Evolutionary conservation across 306 rosid genomes (phyloP).

Genomic region (Vigna trinervia): DNA sequence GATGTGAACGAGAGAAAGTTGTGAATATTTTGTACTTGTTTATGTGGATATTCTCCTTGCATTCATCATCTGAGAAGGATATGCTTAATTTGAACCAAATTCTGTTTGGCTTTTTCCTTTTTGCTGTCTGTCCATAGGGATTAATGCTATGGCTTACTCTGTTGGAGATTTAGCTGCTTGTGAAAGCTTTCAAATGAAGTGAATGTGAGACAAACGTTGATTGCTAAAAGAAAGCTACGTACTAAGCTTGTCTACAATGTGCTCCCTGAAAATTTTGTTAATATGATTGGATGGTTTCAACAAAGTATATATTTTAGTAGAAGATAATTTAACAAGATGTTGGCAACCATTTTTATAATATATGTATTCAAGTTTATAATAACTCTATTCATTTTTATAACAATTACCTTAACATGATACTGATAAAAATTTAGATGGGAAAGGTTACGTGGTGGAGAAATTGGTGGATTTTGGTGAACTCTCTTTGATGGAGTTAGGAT

Average conservation of each 20-base stretch:
- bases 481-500: too few relatives aligned
- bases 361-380: too few relatives aligned
- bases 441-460: too few relatives aligned
- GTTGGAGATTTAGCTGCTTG: not conserved
- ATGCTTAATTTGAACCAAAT: not conserved
- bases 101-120: not conserved
- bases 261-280: not conserved
- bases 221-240: not conserved
- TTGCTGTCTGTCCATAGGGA: not conserved
- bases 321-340: too few relatives aligned
- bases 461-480: too few relatives aligned
- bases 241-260: not conserved
- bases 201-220: not conserved
- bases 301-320: too few relatives aligned
- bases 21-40: not conserved
- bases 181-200: not conserved
- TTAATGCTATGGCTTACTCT: not conserved
- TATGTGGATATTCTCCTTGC: constrained; percentile 5
- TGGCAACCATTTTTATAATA: too few relatives aligned
- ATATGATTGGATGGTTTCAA: too few relatives aligned
- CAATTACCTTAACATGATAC: too few relatives aligned
- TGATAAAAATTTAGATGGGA: too few relatives aligned
- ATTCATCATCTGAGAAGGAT: not conserved
- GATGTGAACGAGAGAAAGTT: constrained; percentile 19
- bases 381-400: too few relatives aligned